Base-by-base conservation (phyloP, 441 rosid species). In the Arabidopsis hybrid region DNA sequence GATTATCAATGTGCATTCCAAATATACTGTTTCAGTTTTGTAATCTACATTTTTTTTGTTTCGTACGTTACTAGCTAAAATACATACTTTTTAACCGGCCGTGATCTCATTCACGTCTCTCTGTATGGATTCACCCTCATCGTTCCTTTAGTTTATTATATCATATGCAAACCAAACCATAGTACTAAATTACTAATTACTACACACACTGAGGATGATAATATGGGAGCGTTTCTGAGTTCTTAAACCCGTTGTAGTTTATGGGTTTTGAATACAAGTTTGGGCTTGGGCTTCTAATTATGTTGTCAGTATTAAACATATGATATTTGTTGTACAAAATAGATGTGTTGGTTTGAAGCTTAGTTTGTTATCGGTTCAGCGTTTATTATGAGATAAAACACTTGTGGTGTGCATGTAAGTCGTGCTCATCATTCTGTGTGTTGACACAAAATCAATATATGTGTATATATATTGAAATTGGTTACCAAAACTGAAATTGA, bases 61-160 rank as follows among this genome's bases (percentile, higher is more conserved):
- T 21, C 26, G 12, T 5, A 26, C 26, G 40, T 26, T 18, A 43
- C 2, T 40, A 71, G 66, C 14, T 69, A 21, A 45, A 8, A 36
- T 70, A 21, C 67, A 47, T 47, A 47, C 5, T 11, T 40, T 59
- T 21, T 50, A 52, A 61, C 53, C 75, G 69, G 32, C 69, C 52
- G 31, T 52, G 69, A 52, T 32, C 45, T 71, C 53, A 10, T 51
- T 50, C 43, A 50, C 40, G 16, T 51, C 29, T 59, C 16, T 59
- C 36, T 21, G 26, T 21, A 13, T 21, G 26, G 58, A 59, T 70
- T 70, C 66, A 47, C 49, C 31, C 8, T 21, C 50, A 36, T 59
- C n/a, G 35, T 47, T 45, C 49, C 10, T 16, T 16, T 16, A 18
- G 10, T 47, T 47, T 14, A 45, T 21, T 21, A 21, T 21, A 21